Conservation (phyloP, 345 rosid genomes). For the Firmiana major region DNA sequence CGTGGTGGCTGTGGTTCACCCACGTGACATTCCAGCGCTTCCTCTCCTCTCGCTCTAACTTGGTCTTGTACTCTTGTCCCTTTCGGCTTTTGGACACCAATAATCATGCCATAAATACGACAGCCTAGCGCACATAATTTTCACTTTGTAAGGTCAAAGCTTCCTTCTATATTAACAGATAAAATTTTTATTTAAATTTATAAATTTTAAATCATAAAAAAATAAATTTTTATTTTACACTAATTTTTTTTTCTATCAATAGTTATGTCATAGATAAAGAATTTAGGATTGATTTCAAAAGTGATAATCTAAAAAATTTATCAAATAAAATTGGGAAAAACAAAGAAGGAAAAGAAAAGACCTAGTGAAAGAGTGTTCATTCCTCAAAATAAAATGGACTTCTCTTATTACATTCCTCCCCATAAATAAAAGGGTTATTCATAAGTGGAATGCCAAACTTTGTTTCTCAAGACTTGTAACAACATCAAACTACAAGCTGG, state of each 20-base stretch:
- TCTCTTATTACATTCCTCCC: not conserved
- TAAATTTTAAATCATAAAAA: too few relatives aligned
- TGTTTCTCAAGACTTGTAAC: not conserved
- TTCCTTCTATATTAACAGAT: too few relatives aligned
- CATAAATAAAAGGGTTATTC: not conserved
- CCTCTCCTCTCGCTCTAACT: not conserved
- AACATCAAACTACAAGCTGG: not conserved
- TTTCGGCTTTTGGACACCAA: too few relatives aligned
- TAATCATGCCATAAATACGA: too few relatives aligned
- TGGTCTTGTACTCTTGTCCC: not conserved
- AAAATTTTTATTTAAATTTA: too few relatives aligned
- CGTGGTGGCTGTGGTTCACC: not conserved
- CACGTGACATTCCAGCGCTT: not conserved
- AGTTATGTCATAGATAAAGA: too few relatives aligned
- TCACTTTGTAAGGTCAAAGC: too few relatives aligned
- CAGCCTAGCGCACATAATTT: too few relatives aligned
- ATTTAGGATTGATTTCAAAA: not conserved
- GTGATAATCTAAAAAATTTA: not conserved
- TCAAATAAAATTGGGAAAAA: too few relatives aligned
- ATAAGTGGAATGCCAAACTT: not conserved
- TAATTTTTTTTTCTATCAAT: too few relatives aligned
- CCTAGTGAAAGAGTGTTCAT: not conserved
- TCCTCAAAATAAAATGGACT: not conserved
- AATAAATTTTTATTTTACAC: too few relatives aligned
- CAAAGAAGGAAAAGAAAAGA: not conserved